phyloP scores from a whole-genome alignment of 495 filamentous ascomycete species.

The Rhizodiscina lignyota region DNA sequence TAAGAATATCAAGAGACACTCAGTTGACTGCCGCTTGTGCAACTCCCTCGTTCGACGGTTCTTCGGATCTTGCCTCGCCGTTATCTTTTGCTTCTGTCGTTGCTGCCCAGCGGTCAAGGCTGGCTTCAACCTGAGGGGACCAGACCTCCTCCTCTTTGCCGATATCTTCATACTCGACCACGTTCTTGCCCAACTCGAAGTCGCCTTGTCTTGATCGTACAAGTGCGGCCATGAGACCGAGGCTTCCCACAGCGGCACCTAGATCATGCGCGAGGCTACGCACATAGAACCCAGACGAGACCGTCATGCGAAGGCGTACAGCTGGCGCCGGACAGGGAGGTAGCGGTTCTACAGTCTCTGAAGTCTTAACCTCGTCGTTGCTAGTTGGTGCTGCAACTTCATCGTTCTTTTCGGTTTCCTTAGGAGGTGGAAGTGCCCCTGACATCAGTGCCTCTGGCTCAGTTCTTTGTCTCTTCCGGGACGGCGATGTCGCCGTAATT shows the following conservation, averaged over 20 bases:
- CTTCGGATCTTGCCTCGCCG: too few species aligned
- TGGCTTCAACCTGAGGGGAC: constrained; percentile 70
- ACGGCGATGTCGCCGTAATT: neutral
- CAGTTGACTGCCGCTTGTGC: too few species aligned
- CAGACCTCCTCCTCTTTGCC: constrained; percentile 64
- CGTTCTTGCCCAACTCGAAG: constrained; percentile 54
- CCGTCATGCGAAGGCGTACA: constrained; percentile 72
- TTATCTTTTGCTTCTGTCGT: too few species aligned
- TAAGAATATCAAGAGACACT: too few species aligned
- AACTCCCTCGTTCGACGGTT: too few species aligned
- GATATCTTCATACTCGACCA: constrained; percentile 71
- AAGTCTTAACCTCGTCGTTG: neutral
- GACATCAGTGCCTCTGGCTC: neutral
- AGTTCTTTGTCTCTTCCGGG: neutral
- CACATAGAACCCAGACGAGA: constrained; percentile 94
- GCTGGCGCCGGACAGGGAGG: constrained; percentile 37
- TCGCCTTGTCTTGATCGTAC: constrained; percentile 65
- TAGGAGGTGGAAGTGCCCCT: neutral
- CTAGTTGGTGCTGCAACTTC: neutral
- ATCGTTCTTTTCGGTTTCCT: neutral
- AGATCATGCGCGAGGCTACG: constrained; percentile 85
- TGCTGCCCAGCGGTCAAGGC: too few species aligned
- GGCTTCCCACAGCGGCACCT: constrained; percentile 63
- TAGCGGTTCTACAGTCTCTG: constrained; percentile 1
- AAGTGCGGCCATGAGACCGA: constrained; percentile 75